phyloP scores from a whole-genome alignment of 2,329 filamentous ascomycete species.

The Phaeosphaeriaceae sp. region DNA sequence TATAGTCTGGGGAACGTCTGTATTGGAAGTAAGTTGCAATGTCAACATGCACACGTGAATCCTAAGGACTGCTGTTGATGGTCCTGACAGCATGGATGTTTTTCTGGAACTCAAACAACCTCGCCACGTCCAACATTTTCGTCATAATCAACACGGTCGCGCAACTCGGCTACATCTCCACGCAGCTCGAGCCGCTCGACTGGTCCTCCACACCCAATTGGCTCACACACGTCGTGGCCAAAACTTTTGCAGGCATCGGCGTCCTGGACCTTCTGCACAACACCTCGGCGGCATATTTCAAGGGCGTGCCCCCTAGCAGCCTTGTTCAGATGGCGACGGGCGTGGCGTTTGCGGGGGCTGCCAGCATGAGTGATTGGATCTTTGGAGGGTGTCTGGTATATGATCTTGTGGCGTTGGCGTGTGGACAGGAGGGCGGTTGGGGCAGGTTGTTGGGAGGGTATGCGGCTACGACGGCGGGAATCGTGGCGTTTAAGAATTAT shows the following conservation, averaged over 20 bases:
- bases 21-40: conserved; percentile 59
- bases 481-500: conserved; percentile 61
- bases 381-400: conserved; percentile 67
- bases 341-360: conserved; percentile 59
- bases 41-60: neutral
- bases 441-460: conserved; percentile 59
- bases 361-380: conserved; percentile 64
- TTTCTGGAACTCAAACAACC: conserved; percentile 63
- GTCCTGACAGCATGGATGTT: conserved; percentile 62
- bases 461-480: conserved; percentile 59
- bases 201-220: conserved; percentile 58
- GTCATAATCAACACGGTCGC: conserved; percentile 62
- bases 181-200: conserved; percentile 58
- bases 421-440: conserved; percentile 62
- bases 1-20: conserved; percentile 65
- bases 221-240: conserved; percentile 65
- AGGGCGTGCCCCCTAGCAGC: conserved; percentile 54
- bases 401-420: conserved; percentile 61
- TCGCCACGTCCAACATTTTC: conserved; percentile 62
- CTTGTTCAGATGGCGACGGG: conserved; percentile 61
- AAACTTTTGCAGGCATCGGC: conserved; percentile 67
- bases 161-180: conserved; percentile 63
- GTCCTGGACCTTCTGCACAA: conserved; percentile 67
- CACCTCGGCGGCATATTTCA: conserved; percentile 62
- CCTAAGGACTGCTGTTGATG: neutral